These are phyloP conservation scores for Fusarium vanettenii DNA, from an alignment of 2,329 filamentous ascomycete species.

Conservation along the genomic window DNA sequence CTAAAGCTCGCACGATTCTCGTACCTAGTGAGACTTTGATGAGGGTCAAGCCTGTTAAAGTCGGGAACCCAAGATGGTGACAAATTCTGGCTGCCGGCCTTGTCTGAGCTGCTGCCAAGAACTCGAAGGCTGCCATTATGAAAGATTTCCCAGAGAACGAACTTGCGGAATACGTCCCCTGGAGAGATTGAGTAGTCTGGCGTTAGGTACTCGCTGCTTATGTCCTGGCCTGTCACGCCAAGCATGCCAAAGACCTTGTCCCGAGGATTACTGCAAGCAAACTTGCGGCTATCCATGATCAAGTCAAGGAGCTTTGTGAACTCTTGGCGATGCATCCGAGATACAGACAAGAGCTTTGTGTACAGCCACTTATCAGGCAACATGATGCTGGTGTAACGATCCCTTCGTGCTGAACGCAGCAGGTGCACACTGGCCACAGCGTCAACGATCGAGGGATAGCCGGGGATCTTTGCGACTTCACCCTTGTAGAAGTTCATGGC, in stretches of 20 bases:
- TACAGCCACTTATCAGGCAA: neutral
- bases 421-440: neutral
- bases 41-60: neutral
- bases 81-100: neutral
- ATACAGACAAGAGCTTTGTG: neutral
- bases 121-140: neutral
- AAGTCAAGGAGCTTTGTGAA: neutral
- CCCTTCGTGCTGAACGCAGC: neutral
- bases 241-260: neutral
- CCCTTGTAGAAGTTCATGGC: neutral
- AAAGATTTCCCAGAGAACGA: neutral
- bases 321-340: neutral
- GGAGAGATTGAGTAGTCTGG: neutral
- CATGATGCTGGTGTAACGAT: neutral
- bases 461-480: neutral
- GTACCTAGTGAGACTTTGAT: neutral
- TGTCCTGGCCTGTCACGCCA: neutral
- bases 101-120: neutral
- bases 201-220: neutral
- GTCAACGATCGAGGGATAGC: neutral
- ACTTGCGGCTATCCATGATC: neutral
- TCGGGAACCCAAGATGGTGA: neutral
- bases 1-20: neutral
- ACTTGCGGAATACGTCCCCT: neutral
- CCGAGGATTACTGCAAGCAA: neutral